Percentiles rank a stretch among this genome's conserved stretches.
phyloP scores from a whole-genome alignment of 805 yeast genomes.

The Metschnikowia kofuensis region DNA sequence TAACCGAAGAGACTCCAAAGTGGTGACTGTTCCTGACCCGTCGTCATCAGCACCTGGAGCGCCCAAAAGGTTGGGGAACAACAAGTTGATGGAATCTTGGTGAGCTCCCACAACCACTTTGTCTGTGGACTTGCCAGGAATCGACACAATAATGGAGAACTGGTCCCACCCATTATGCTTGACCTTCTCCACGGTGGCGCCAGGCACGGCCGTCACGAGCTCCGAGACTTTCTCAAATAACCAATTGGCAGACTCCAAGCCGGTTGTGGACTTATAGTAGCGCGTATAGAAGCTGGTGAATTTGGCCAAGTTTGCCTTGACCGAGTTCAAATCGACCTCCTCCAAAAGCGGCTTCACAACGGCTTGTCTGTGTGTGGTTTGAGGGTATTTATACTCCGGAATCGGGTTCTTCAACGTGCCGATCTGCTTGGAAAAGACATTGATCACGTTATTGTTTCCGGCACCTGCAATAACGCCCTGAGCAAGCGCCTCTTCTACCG shows the following conservation, averaged over 20 bases:
- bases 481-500: slow-evolving; percentile 32
- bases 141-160: slow-evolving; percentile 65
- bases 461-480: slow-evolving; percentile 22
- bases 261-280: slow-evolving; percentile 71
- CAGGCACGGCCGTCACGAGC: slow-evolving; percentile 25
- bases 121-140: slow-evolving; percentile 49
- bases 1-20: slow-evolving; percentile 70
- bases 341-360: slow-evolving; percentile 40
- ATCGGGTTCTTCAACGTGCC: slow-evolving; percentile 21
- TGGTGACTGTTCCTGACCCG: slow-evolving; percentile 83
- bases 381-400: slow-evolving; percentile 53
- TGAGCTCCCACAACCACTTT: slow-evolving; percentile 84
- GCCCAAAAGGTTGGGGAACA: slow-evolving; percentile 62
- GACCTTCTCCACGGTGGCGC: slow-evolving; percentile 38
- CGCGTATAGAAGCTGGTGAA: slow-evolving; percentile 74
- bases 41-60: slow-evolving; percentile 98
- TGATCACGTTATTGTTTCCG: slow-evolving; percentile 15
- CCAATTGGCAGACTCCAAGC: slow-evolving; percentile 72
- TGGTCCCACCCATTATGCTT: slow-evolving; percentile 75
- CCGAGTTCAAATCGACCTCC: slow-evolving; percentile 43
- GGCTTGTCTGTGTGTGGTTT: slow-evolving; percentile 30
- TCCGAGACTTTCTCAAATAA: slow-evolving; percentile 48
- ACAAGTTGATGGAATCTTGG: slow-evolving; percentile 76
- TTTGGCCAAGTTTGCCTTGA: slow-evolving; percentile 53
- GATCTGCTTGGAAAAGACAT: slow-evolving; percentile 28